These are phyloP conservation scores for Skeletonema potamos DNA, from an alignment of 108 stramenopile species.

Conservation along the genomic window DNA sequence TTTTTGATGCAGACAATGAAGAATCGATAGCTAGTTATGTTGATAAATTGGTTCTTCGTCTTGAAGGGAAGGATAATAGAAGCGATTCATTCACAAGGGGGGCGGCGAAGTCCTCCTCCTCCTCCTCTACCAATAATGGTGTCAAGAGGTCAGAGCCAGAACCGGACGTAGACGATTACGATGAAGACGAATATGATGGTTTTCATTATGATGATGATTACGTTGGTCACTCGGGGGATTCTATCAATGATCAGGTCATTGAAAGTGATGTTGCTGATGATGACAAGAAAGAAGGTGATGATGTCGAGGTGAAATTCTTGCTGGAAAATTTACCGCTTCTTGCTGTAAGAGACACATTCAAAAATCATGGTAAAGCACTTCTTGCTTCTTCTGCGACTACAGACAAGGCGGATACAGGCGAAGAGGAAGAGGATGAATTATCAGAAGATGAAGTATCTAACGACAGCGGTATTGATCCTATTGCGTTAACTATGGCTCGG, in stretches of 20 bases:
- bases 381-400: not conserved
- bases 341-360: slow-evolving; percentile 15
- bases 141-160: not conserved
- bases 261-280: not conserved
- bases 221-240: slow-evolving; percentile 19
- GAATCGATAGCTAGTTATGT: slow-evolving; percentile 8
- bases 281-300: slow-evolving; percentile 2
- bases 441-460: slow-evolving; percentile 10
- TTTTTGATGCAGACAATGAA: slow-evolving; percentile 7
- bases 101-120: not conserved
- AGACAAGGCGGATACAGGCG: slow-evolving; percentile 8
- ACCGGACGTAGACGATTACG: slow-evolving; percentile 19
- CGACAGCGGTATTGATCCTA: slow-evolving; percentile 56
- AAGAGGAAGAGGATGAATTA: slow-evolving; percentile 25
- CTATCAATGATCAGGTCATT: slow-evolving; percentile 14
- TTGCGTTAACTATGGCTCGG: slow-evolving; percentile 58
- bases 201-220: slow-evolving; percentile 22
- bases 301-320: slow-evolving; percentile 8
- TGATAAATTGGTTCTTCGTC: slow-evolving; percentile 13
- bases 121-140: not conserved
- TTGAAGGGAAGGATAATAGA: slow-evolving; percentile 22
- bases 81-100: not conserved
- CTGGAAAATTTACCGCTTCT: slow-evolving; percentile 24
- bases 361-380: slow-evolving; percentile 11
- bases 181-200: slow-evolving; percentile 16